phyloP scores from a whole-genome alignment of 2,329 filamentous ascomycete genomes.

The Waltergamsia citrina region DNA sequence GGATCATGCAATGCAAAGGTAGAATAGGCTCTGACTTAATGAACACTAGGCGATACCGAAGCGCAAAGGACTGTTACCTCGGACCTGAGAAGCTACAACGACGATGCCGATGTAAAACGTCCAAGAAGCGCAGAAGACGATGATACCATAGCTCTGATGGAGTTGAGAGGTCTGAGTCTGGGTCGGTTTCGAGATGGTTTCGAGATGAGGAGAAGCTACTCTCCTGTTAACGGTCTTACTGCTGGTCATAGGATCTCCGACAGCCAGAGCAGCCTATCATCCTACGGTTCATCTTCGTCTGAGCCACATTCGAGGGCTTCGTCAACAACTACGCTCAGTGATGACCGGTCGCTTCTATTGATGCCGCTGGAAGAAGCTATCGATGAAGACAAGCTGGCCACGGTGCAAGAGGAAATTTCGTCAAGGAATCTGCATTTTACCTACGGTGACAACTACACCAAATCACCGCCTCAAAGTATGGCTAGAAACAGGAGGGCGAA shows the following conservation, averaged over 20 bases:
- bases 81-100: too few relatives aligned
- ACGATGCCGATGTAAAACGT: too few relatives aligned
- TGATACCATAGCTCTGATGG: not conserved
- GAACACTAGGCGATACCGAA: too few relatives aligned
- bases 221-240: too few relatives aligned
- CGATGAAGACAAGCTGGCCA: conserved; percentile 24
- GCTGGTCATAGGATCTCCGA: conserved; percentile 29
- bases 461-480: too few relatives aligned
- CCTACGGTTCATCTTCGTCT: conserved; percentile 34
- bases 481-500: not conserved
- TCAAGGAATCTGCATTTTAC: not conserved
- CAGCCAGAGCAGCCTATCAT: conserved; percentile 43
- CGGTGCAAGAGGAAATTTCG: conserved; percentile 1
- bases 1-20: too few relatives aligned
- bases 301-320: conserved; percentile 42
- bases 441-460: too few relatives aligned
- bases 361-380: conserved; percentile 25
- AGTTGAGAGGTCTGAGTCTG: not conserved
- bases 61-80: too few relatives aligned
- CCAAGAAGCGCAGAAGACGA: too few relatives aligned
- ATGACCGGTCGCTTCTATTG: conserved; percentile 22
- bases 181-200: too few relatives aligned
- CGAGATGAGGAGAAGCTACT: too few relatives aligned
- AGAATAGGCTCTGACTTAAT: too few relatives aligned
- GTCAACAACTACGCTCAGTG: conserved; percentile 40